These are phyloP conservation scores for Cenchrus fungigraminus DNA, from an alignment of 176 grass and related monocot genomes.

Conservation along the genomic window DNA sequence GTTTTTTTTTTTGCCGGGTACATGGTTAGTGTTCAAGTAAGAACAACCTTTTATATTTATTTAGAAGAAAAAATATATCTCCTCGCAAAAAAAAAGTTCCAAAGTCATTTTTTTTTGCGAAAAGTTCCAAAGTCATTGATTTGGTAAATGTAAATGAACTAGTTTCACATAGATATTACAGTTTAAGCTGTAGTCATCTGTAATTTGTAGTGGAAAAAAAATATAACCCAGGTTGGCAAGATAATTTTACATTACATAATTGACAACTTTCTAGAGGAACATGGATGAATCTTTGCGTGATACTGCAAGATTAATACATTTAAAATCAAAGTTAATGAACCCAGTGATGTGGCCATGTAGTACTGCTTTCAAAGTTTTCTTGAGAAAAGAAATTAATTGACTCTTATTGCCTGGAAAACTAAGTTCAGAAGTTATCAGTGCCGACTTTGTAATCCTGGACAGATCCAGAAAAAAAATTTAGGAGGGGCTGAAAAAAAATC, in stretches of 20 bases:
- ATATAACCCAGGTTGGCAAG: not conserved
- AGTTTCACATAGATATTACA: not conserved
- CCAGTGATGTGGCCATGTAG: too few relatives aligned
- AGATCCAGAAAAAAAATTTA: too few relatives aligned
- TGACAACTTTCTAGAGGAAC: not conserved
- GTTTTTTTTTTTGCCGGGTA: not conserved
- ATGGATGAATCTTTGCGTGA: not conserved
- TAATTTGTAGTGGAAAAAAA: conserved; percentile 12
- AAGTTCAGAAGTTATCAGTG: too few relatives aligned
- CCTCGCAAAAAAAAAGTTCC: too few relatives aligned
- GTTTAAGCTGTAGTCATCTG: not conserved
- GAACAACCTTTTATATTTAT: not conserved
- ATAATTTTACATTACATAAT: not conserved
- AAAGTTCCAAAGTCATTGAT: not conserved
- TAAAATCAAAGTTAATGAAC: too few relatives aligned
- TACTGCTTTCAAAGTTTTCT: too few relatives aligned
- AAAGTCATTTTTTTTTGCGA: too few relatives aligned
- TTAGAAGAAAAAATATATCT: not conserved
- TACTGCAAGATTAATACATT: too few relatives aligned
- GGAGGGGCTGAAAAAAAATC: too few relatives aligned
- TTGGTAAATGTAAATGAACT: not conserved
- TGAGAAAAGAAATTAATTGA: too few relatives aligned
- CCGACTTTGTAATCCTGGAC: too few relatives aligned
- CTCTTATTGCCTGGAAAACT: too few relatives aligned
- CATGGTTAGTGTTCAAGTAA: conserved; percentile 13